These are phyloP conservation scores for Clonostachys rhizophaga DNA, from an alignment of 2,329 filamentous ascomycete genomes.

Conservation along the genomic window DNA sequence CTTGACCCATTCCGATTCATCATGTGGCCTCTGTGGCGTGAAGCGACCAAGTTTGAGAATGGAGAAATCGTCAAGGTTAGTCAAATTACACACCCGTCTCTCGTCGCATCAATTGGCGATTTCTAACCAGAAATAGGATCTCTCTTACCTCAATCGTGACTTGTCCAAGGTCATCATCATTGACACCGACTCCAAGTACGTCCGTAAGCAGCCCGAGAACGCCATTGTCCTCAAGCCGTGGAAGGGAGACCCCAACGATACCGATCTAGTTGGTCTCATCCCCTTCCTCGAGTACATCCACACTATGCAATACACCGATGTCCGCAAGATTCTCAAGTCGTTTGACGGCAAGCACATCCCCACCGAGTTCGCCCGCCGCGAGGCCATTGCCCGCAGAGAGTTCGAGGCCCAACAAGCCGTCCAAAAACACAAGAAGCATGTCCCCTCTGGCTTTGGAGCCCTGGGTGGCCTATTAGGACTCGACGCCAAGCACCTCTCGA, in stretches of 20 bases:
- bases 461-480: conserved; percentile 73
- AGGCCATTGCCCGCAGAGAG: conserved; percentile 78
- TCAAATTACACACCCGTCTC: background rate
- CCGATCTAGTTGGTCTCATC: conserved; percentile 81
- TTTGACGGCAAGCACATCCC: conserved; percentile 90
- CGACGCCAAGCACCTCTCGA: conserved; percentile 62
- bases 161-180: conserved; percentile 93
- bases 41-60: conserved; percentile 95
- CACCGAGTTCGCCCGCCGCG: conserved; percentile 81
- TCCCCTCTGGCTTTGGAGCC: conserved; percentile 58
- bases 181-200: conserved; percentile 79
- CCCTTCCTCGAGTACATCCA: conserved; percentile 97
- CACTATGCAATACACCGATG: conserved; percentile 86
- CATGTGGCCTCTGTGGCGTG: conserved; percentile 89
- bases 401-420: conserved; percentile 77
- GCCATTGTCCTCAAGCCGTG: conserved; percentile 88
- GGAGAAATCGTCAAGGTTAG: conserved; percentile 92
- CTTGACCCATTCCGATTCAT: conserved; percentile 94
- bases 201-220: conserved; percentile 91
- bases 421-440: conserved; percentile 41
- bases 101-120: background rate
- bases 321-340: conserved; percentile 79
- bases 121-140: conserved; percentile 55
- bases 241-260: conserved; percentile 79
- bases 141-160: conserved; percentile 96